Percentiles rank a stretch among this genome's conserved stretches.
These are phyloP conservation scores for Pisolithus tinctorius DNA, from an alignment of 768 basidiomycete genomes.

Conservation along the genomic window DNA sequence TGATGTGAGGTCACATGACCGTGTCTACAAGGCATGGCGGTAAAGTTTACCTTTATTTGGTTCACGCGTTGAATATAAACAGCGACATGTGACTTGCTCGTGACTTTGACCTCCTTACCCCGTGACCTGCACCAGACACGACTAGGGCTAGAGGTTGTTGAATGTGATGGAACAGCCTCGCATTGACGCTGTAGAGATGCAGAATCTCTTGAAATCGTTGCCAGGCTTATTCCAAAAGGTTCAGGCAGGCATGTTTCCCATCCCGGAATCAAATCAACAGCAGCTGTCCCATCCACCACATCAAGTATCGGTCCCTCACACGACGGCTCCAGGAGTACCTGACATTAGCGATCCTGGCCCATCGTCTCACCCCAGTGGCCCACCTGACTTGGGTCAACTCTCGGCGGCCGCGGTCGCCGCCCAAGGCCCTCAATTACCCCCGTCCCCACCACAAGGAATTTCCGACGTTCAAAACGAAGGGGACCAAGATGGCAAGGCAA, in stretches of 20 bases:
- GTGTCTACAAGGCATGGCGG: slow-evolving; percentile 5
- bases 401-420: slow-evolving; percentile 42
- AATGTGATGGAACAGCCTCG: neutral
- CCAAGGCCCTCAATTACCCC: slow-evolving; percentile 28
- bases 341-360: slow-evolving; percentile 62
- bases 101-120: slow-evolving; percentile 34
- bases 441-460: slow-evolving; percentile 10
- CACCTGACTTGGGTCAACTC: slow-evolving; percentile 56
- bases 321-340: slow-evolving; percentile 33
- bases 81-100: slow-evolving; percentile 36
- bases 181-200: slow-evolving; percentile 51
- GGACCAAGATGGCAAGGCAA: slow-evolving; percentile 21
- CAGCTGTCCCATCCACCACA: slow-evolving; percentile 32
- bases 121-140: slow-evolving; percentile 31
- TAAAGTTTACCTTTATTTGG: slow-evolving; percentile 28
- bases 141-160: no score
- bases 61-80: slow-evolving; percentile 25
- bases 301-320: slow-evolving; percentile 7
- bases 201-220: slow-evolving; percentile 50
- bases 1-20: neutral
- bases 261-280: slow-evolving; percentile 24
- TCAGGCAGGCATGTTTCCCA: slow-evolving; percentile 32
- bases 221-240: slow-evolving; percentile 54
- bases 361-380: slow-evolving; percentile 66
- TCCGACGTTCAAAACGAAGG: slow-evolving; percentile 21